phyloP scores from a whole-genome alignment of 805 yeast species.

The Teunomyces aglyptinius region DNA sequence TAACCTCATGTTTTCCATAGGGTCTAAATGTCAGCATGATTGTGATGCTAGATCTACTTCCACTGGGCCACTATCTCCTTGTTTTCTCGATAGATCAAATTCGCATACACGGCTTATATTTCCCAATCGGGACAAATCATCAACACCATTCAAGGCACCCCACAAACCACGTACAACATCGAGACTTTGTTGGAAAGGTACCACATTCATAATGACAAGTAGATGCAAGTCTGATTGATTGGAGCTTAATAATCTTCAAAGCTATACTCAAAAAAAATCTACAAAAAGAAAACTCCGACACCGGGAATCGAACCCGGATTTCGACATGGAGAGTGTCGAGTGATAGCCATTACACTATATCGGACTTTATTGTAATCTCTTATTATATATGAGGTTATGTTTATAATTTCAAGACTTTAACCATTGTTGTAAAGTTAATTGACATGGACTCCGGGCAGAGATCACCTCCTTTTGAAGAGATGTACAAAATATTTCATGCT shows the following conservation, averaged over 20 bases:
- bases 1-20: conserved; percentile 12
- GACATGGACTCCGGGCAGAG: too few relatives aligned
- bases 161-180: too few relatives aligned
- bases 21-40: conserved; percentile 5
- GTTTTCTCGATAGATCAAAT: neutral
- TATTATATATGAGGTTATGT: too few relatives aligned
- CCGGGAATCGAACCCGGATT: conserved; percentile 7
- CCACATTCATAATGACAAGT: too few relatives aligned
- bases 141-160: neutral
- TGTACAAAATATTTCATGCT: too few relatives aligned
- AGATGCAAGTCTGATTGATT: too few relatives aligned
- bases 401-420: too few relatives aligned
- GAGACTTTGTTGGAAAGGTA: too few relatives aligned
- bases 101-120: conserved; percentile 1
- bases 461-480: too few relatives aligned
- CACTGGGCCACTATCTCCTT: neutral
- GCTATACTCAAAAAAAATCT: neutral
- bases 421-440: too few relatives aligned
- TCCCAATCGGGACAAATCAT: conserved; percentile 3
- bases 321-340: conserved; percentile 6
- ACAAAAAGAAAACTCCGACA: conserved; percentile 2
- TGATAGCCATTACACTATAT: conserved; percentile 3
- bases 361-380: neutral
- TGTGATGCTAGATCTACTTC: neutral
- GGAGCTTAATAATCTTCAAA: too few relatives aligned